Evolutionary conservation across 1,139 yeast genomes (phyloP).

Genomic region (Debaryomyces singareniensis): DNA sequence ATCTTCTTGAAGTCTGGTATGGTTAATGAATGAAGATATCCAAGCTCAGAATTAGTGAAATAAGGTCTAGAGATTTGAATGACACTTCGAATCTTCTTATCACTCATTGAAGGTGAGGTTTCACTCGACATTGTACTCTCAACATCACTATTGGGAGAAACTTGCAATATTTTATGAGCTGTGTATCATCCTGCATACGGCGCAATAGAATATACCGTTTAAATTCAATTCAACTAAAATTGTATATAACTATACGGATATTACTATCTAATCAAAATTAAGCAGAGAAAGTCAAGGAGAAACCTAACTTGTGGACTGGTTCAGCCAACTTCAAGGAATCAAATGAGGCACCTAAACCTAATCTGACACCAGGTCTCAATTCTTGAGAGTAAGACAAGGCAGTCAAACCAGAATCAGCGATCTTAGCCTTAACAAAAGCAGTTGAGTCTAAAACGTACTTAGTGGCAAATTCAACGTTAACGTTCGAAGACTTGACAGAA

Average conservation of each 20-base stretch:
- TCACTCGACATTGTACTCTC: too few relatives aligned
- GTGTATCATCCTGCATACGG: too few relatives aligned
- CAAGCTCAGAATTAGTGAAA: slow-evolving; percentile 51
- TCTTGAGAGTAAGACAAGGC: slow-evolving; percentile 92
- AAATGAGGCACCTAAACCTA: slow-evolving; percentile 96
- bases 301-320: slow-evolving; percentile 97
- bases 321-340: slow-evolving; percentile 94
- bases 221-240: too few relatives aligned
- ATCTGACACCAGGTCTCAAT: slow-evolving; percentile 93
- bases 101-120: too few relatives aligned
- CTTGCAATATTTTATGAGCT: too few relatives aligned
- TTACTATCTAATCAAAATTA: too few relatives aligned
- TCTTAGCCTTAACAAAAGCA: slow-evolving; percentile 92
- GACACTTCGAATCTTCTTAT: slow-evolving; percentile 12
- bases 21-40: slow-evolving; percentile 44
- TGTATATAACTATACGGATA: too few relatives aligned
- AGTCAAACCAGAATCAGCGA: slow-evolving; percentile 94
- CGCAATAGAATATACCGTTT: too few relatives aligned
- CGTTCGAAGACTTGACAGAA: slow-evolving; percentile 64
- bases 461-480: slow-evolving; percentile 88
- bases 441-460: slow-evolving; percentile 85
- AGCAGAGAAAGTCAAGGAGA: slow-evolving; percentile 88
- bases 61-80: slow-evolving; percentile 60
- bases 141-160: too few relatives aligned
- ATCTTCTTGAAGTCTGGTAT: slow-evolving; percentile 44